Evolutionary conservation across 2,329 filamentous ascomycete species (phyloP).

Genomic region (Cladosporium sp.): DNA sequence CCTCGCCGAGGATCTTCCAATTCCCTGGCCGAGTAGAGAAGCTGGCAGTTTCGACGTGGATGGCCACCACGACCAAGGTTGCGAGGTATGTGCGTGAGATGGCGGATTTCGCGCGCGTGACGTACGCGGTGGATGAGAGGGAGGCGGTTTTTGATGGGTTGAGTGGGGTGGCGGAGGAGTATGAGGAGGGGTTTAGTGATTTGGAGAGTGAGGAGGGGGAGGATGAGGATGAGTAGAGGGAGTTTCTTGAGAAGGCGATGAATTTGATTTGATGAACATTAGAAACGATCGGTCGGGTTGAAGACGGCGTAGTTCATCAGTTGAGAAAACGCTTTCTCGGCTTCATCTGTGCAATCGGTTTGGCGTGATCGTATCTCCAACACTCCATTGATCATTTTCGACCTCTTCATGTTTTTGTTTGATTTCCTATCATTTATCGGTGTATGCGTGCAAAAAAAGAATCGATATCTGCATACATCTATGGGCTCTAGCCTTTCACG

Average conservation of each 20-base stretch:
- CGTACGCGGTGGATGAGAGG: slow-evolving; percentile 70
- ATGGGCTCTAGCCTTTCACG: too few species aligned
- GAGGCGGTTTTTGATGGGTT: slow-evolving; percentile 80
- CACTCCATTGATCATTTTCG: not conserved
- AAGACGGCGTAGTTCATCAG: not conserved
- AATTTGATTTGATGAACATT: not conserved
- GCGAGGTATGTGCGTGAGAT: slow-evolving; percentile 63
- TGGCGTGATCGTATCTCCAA: too few species aligned
- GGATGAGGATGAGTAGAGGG: not conserved
- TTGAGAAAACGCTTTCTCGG: too few species aligned
- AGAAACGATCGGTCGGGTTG: too few species aligned
- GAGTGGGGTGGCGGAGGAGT: slow-evolving; percentile 78
- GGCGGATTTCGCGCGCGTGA: slow-evolving; percentile 48
- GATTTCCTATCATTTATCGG: too few species aligned
- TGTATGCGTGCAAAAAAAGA: too few species aligned
- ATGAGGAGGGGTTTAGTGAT: slow-evolving; percentile 82
- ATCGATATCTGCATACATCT: too few species aligned
- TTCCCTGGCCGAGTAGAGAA: slow-evolving; percentile 30
- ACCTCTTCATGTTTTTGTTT: too few species aligned
- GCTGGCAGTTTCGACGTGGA: slow-evolving; percentile 47
- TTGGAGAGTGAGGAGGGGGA: slow-evolving; percentile 58
- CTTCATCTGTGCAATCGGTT: too few species aligned
- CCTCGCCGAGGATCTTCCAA: slow-evolving; percentile 73
- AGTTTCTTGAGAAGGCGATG: not conserved
- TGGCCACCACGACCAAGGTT: slow-evolving; percentile 74